A percentile compares a stretch with the other conserved stretches of the same genome.
These are phyloP conservation scores for Aspergillus novoparasiticus DNA, from an alignment of 2,329 filamentous ascomycete genomes.

Conservation along the genomic window DNA sequence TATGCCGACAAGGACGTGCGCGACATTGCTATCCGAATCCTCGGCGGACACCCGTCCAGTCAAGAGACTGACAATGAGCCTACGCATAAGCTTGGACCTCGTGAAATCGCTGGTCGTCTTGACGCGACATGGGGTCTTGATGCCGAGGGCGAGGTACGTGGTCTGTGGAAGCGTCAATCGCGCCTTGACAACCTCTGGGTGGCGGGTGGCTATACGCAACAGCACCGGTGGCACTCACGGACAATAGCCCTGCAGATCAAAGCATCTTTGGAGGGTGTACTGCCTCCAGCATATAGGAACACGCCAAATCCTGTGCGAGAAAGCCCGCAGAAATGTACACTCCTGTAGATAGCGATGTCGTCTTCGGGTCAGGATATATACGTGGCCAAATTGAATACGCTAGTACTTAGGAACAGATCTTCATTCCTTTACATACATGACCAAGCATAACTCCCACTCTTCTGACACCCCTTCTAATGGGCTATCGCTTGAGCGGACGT, in stretches of 20 bases:
- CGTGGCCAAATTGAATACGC: neutral
- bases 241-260: slow-evolving; percentile 53
- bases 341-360: neutral
- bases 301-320: slow-evolving; percentile 4
- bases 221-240: slow-evolving; percentile 45
- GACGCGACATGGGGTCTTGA: slow-evolving; percentile 49
- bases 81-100: slow-evolving; percentile 21
- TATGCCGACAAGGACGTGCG: slow-evolving; percentile 39
- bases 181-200: slow-evolving; percentile 43
- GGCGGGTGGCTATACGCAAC: slow-evolving; percentile 48
- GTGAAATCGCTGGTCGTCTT: slow-evolving; percentile 42
- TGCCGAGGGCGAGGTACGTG: slow-evolving; percentile 46
- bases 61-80: neutral
- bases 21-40: slow-evolving; percentile 27
- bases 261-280: slow-evolving; percentile 29
- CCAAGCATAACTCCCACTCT: no score
- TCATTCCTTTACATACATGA: no score
- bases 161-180: slow-evolving; percentile 41
- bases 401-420: neutral
- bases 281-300: slow-evolving; percentile 38
- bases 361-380: neutral
- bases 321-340: neutral
- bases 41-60: slow-evolving; percentile 22
- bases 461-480: no score
- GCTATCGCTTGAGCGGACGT: no score